Conservation (phyloP, 495 filamentous ascomycete genomes). For the Penicillium bovifimosum region DNA sequence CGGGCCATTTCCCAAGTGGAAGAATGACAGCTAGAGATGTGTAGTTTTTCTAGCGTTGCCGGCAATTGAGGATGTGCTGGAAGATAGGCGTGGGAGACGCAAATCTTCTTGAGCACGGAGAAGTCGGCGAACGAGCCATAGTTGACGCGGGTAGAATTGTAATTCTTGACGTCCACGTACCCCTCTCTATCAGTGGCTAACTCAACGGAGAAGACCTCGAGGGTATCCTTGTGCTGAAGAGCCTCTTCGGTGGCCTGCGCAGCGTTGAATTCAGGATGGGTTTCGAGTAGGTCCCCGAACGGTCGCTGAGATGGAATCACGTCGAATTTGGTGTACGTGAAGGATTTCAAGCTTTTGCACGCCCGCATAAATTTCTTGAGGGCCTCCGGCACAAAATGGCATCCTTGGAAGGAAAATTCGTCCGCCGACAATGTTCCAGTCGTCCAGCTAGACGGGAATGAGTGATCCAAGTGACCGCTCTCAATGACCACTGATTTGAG, state of each 20-base stretch:
- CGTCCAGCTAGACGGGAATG: constrained; percentile 14
- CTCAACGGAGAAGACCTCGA: constrained; percentile 15
- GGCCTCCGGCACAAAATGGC: constrained; percentile 10
- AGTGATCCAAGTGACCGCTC: not conserved
- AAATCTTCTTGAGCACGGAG: constrained; percentile 11
- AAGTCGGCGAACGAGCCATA: constrained; percentile 22
- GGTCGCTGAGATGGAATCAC: no score
- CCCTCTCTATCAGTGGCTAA: not conserved
- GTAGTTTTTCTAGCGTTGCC: constrained; percentile 10
- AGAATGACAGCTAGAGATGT: constrained; percentile 22
- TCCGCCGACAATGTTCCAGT: constrained; percentile 8
- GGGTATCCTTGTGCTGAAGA: constrained; percentile 20
- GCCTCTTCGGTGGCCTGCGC: constrained; percentile 12
- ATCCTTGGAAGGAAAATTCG: constrained; percentile 7
- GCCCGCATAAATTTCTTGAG: constrained; percentile 14
- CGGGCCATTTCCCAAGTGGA: constrained; percentile 15
- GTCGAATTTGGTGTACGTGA: no score
- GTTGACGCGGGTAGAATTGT: constrained; percentile 7
- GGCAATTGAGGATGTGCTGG: constrained; percentile 20
- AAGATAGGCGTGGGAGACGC: constrained; percentile 20
- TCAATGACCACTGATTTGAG: not conserved
- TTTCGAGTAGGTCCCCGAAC: no score
- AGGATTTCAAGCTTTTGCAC: constrained; percentile 19
- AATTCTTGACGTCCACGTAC: constrained; percentile 1
- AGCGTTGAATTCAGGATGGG: constrained; percentile 18